Evolutionary conservation across 2,329 filamentous ascomycete species (phyloP).

Genomic region (Fusarium buxicola): DNA sequence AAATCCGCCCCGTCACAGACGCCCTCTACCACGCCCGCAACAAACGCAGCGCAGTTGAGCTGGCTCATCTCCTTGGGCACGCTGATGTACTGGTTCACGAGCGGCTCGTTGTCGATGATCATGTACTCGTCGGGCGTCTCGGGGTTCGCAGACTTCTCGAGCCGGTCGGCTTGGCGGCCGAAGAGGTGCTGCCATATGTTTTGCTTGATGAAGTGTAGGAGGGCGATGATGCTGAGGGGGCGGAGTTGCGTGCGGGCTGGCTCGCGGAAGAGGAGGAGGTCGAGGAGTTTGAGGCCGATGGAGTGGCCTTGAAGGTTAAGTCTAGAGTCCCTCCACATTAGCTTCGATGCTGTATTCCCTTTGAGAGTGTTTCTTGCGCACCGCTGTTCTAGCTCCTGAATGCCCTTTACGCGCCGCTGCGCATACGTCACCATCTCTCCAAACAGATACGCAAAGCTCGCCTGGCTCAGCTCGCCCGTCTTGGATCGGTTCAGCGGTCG

Average conservation of each 20-base stretch:
- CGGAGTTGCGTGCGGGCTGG: conserved; percentile 76
- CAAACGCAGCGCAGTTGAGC: conserved; percentile 95
- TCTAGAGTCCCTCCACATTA: conserved; percentile 56
- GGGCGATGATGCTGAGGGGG: conserved; percentile 87
- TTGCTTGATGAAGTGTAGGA: conserved; percentile 95
- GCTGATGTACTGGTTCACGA: conserved; percentile 94
- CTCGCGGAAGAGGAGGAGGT: conserved; percentile 91
- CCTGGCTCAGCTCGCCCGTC: conserved; percentile 88
- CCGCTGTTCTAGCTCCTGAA: conserved; percentile 93
- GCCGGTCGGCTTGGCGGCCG: conserved; percentile 86
- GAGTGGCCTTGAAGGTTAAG: conserved; percentile 93
- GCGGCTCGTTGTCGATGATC: conserved; percentile 97
- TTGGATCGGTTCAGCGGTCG: conserved; percentile 91
- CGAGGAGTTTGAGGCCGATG: conserved; percentile 92
- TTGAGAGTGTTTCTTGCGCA: conserved; percentile 53
- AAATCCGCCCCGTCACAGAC: conserved; percentile 95
- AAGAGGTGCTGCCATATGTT: conserved; percentile 94
- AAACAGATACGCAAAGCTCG: conserved; percentile 96
- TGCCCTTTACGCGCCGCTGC: conserved; percentile 88
- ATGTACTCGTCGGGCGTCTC: conserved; percentile 95
- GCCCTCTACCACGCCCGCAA: conserved; percentile 94
- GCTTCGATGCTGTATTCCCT: background rate
- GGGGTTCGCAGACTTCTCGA: conserved; percentile 87
- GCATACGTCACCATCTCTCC: conserved; percentile 97
- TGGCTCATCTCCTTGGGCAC: conserved; percentile 96